These are phyloP conservation scores for Epichloe scottii DNA, from an alignment of 2,329 filamentous ascomycete species.

Conservation along the genomic window DNA sequence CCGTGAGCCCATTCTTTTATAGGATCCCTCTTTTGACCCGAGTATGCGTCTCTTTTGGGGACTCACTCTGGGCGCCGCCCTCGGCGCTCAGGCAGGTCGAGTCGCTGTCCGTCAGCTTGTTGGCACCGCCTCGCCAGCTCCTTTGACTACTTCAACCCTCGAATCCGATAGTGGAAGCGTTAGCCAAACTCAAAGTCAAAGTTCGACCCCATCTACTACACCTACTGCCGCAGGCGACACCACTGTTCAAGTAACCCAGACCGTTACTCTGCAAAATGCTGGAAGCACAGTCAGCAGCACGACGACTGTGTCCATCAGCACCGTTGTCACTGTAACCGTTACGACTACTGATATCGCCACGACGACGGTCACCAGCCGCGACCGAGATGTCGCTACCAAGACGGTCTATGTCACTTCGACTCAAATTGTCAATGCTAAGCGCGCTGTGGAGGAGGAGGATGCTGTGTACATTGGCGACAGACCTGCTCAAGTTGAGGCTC, in stretches of 20 bases:
- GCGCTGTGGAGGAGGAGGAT: constrained; percentile 11
- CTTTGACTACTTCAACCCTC: neutral
- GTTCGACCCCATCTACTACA: constrained; percentile 5
- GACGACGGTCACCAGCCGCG: constrained; percentile 23
- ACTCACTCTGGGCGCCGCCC: constrained; percentile 12
- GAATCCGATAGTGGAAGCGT: neutral
- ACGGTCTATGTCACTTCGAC: constrained; percentile 24
- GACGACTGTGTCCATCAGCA: constrained; percentile 17
- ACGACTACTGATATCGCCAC: constrained; percentile 24
- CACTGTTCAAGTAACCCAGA: constrained; percentile 18
- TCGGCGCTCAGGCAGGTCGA: constrained; percentile 9
- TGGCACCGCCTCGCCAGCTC: neutral
- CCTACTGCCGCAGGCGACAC: constrained; percentile 11
- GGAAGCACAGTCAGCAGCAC: constrained; percentile 16
- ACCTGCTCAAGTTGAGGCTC: constrained; percentile 9
- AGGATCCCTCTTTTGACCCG: constrained; percentile 4
- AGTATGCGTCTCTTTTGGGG: constrained; percentile 12
- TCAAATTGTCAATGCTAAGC: constrained; percentile 20
- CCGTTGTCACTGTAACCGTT: constrained; percentile 20
- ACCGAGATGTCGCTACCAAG: constrained; percentile 23
- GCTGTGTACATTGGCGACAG: neutral
- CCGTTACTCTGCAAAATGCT: constrained; percentile 16
- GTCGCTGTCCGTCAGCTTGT: constrained; percentile 2
- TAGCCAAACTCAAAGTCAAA: constrained; percentile 5
- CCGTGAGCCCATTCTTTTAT: neutral